phyloP scores from a whole-genome alignment of 108 stramenopile genomes.

The Cyclotella baltica region DNA sequence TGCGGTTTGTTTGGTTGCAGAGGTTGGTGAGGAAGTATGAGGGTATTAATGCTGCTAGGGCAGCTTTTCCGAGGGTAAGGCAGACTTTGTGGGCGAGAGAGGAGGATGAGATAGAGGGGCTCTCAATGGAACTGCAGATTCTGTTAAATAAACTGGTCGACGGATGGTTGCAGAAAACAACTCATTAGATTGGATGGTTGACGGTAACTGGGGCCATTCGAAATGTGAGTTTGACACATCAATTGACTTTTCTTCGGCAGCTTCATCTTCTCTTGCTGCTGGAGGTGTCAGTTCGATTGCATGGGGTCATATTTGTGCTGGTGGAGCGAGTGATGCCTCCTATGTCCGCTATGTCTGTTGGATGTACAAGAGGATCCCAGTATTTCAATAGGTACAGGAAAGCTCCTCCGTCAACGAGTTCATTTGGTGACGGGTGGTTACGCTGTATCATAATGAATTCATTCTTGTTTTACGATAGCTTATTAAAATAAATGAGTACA shows the following conservation, averaged over 20 bases:
- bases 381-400: conserved; percentile 52
- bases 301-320: conserved; percentile 64
- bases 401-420: conserved; percentile 71
- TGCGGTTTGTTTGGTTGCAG: conserved; percentile 82
- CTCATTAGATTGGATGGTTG: conserved; percentile 78
- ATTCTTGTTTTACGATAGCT: too few species aligned
- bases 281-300: conserved; percentile 42
- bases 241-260: conserved; percentile 51
- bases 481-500: too few species aligned
- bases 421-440: conserved; percentile 24
- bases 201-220: conserved; percentile 84
- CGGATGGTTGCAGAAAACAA: conserved; percentile 83
- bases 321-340: conserved; percentile 78
- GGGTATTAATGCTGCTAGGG: conserved; percentile 75
- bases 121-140: conserved; percentile 26
- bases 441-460: conserved; percentile 2
- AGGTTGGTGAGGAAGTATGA: conserved; percentile 74
- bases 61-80: conserved; percentile 76
- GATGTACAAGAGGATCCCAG: conserved; percentile 42
- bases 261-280: conserved; percentile 39
- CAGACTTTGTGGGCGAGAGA: conserved; percentile 58
- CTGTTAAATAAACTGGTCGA: conserved; percentile 28
- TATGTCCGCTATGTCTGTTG: conserved; percentile 58
- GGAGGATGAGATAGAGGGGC: conserved; percentile 47
- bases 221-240: conserved; percentile 49